phyloP scores from a whole-genome alignment of 495 filamentous ascomycete species.

The Talaromyces stipitatus region DNA sequence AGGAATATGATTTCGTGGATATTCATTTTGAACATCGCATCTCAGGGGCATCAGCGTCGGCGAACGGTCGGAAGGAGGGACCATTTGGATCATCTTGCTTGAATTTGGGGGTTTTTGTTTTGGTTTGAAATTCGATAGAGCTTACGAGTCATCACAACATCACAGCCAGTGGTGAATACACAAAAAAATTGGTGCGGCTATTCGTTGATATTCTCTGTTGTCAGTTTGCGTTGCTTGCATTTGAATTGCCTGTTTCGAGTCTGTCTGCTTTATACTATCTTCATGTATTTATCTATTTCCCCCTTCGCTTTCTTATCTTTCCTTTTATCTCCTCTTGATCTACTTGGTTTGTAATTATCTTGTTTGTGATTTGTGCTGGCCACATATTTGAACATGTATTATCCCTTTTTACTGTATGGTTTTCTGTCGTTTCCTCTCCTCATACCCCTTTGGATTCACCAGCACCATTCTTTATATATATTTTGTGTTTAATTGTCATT shows the following conservation, averaged over 20 bases:
- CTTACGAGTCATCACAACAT: slow-evolving; percentile 3
- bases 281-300: slow-evolving; percentile 14
- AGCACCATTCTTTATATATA: slow-evolving; percentile 13
- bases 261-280: slow-evolving; percentile 12
- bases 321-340: slow-evolving; percentile 11
- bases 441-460: slow-evolving; percentile 21
- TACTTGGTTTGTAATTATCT: slow-evolving; percentile 14
- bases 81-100: slow-evolving; percentile 3
- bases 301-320: slow-evolving; percentile 9
- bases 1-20: background rate
- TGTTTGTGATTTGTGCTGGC: slow-evolving; percentile 20
- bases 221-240: slow-evolving; percentile 2
- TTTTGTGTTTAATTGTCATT: slow-evolving; percentile 15
- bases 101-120: background rate
- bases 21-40: slow-evolving; percentile 1
- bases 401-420: slow-evolving; percentile 11
- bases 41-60: slow-evolving; percentile 4
- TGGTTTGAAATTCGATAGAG: slow-evolving; percentile 1
- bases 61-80: slow-evolving; percentile 1
- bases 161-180: background rate
- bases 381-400: slow-evolving; percentile 28
- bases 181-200: slow-evolving; percentile 4
- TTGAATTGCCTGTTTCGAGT: slow-evolving; percentile 4
- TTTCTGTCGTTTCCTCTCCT: slow-evolving; percentile 16
- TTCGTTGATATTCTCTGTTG: slow-evolving; percentile 1